These are phyloP conservation scores for Leucaena leucocephala DNA, from an alignment of 306 rosid genomes.

Conservation along the genomic window DNA sequence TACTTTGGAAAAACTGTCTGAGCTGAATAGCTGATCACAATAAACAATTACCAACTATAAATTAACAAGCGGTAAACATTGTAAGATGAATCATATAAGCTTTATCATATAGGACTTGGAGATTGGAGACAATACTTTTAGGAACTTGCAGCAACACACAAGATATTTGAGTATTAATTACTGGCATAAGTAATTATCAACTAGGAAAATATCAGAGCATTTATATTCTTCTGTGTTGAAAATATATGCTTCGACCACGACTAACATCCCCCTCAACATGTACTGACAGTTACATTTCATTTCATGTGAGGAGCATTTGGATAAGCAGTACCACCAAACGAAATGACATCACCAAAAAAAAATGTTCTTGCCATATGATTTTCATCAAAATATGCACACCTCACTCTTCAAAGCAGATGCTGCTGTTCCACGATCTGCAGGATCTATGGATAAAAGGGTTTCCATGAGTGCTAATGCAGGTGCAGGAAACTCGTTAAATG, in stretches of 20 bases:
- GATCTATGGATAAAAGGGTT: slow-evolving; percentile 52
- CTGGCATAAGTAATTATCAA: not conserved
- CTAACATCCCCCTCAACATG: slow-evolving; percentile 7
- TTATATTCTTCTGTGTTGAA: not conserved
- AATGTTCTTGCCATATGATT: not conserved
- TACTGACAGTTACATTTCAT: not conserved
- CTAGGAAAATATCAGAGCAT: not conserved
- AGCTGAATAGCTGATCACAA: not conserved
- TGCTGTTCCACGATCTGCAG: slow-evolving; percentile 53
- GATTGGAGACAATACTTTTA: not conserved
- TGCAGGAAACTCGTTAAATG: slow-evolving; percentile 50
- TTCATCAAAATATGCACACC: slow-evolving; percentile 22
- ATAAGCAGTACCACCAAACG: not conserved
- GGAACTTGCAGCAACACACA: not conserved
- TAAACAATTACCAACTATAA: slow-evolving; percentile 1
- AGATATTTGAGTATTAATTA: not conserved
- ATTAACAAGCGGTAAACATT: slow-evolving; percentile 16
- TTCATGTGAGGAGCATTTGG: not conserved
- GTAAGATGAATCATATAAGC: not conserved
- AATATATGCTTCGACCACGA: slow-evolving; percentile 5
- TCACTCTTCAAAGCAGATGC: slow-evolving; percentile 53
- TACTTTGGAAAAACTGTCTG: slow-evolving; percentile 13
- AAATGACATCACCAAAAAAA: slow-evolving; percentile 5
- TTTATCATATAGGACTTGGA: not conserved
- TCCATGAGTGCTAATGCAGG: slow-evolving; percentile 52